Base-by-base conservation (phyloP, 1,284 basidiomycete genomes). In the Tilletia setariae region DNA sequence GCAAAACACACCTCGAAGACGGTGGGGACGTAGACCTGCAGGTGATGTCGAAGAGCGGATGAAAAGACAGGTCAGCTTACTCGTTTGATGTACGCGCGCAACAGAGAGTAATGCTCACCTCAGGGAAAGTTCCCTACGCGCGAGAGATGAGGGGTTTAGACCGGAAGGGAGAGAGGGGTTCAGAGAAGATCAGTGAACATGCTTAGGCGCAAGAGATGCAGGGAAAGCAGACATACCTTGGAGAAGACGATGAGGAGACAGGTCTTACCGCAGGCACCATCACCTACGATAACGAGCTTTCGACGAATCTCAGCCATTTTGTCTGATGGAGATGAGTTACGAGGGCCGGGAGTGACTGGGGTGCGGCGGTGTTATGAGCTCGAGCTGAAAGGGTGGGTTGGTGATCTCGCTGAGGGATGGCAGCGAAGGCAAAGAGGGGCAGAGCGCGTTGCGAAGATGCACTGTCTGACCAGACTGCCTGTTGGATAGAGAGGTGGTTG, bases 11-110 rank as follows among this genome's bases (percentile, higher is more conserved):
- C 68, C 44, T 94, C 93, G 76, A 94, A 94, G 63, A 94, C 92
- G 70, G 93, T 94, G 59, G 93, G 92, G 72, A 94, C 90, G 83
- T 94, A 94, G 74, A 93, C 91, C 90, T 93, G 25, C 30, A 30
- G 11, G 30, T 3, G 56, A 61, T 3, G 56, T 25, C 11, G 56
- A 40, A 28, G 28, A 53, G 51, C 15, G 23, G 15, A 25, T 15
- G 16, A 53, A 23, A 25, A 53, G 6, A 23, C 21, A 25, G 47
- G 11, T 19, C 11, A 19, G 8, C n/a, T 19, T 19, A 49, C n/a
- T 25, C 19, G 8, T 19, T 9, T 2, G 11, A 19, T 8, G 9
- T 15, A n/a, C 47, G 47, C n/a, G n/a, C 47, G 4, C 47, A 19
- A 49, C 1, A 19, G 11, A 9, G 8, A 49, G 47, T 11, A 1